Conservation (phyloP, 75 land plant genomes). For the Sequoia sempervirens region DNA sequence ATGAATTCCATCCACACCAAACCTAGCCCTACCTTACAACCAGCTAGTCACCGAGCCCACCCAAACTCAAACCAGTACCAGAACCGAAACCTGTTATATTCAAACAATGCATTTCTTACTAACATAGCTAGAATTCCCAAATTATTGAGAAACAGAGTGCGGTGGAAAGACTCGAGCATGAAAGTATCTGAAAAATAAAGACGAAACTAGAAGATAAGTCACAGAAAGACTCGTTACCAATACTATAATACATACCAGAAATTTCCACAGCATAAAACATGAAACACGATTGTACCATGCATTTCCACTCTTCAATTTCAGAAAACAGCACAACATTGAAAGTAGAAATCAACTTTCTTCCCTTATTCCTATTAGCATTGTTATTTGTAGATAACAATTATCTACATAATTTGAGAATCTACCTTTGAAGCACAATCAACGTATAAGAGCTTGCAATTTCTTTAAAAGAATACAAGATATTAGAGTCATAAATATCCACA, state of each 20-base stretch:
- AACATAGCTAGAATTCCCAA: not conserved
- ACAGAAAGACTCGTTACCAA: not conserved
- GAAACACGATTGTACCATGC: not conserved
- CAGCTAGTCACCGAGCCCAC: too few relatives aligned
- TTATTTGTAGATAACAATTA: not conserved
- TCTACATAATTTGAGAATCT: not conserved
- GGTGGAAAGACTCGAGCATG: not conserved
- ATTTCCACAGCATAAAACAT: not conserved
- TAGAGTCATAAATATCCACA: not conserved
- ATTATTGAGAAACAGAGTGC: not conserved
- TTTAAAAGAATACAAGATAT: not conserved
- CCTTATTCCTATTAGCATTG: not conserved
- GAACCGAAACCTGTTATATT: not conserved
- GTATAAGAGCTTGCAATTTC: not conserved
- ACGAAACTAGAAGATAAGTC: not conserved
- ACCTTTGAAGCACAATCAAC: not conserved
- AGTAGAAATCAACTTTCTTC: not conserved
- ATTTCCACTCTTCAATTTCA: not conserved
- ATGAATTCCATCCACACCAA: too few relatives aligned
- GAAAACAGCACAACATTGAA: not conserved
- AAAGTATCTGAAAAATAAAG: not conserved
- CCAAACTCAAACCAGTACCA: too few relatives aligned
- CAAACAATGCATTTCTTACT: not conserved
- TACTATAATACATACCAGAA: not conserved
- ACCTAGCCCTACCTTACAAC: too few relatives aligned